phyloP scores from a whole-genome alignment of 2,329 filamentous ascomycete genomes.

The Nothopassalora personata region DNA sequence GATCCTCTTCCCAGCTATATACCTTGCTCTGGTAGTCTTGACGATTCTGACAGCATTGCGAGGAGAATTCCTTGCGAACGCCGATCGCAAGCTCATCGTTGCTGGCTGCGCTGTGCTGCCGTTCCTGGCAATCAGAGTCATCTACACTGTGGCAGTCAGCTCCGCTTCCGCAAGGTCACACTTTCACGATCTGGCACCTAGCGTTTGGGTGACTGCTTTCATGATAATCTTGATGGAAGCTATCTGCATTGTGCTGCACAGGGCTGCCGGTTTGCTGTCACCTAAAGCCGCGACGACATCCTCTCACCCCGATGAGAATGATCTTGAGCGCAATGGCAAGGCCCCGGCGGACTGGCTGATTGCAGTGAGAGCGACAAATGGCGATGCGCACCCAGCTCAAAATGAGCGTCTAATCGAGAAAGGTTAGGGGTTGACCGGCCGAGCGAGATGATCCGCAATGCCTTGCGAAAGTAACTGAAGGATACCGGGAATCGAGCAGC shows the following conservation, averaged over 20 bases:
- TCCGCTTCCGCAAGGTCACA: conserved; percentile 17
- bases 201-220: conserved; percentile 20
- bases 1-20: conserved; percentile 23
- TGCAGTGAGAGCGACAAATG: too few species aligned
- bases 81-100: conserved; percentile 19
- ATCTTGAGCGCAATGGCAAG: not conserved
- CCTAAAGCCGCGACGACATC: conserved; percentile 9
- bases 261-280: conserved; percentile 19
- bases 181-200: conserved; percentile 18
- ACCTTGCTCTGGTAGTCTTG: conserved; percentile 12
- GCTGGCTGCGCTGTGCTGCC: conserved; percentile 25
- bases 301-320: not conserved
- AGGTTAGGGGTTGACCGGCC: too few species aligned
- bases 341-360: too few species aligned
- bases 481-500: too few species aligned
- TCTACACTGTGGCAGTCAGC: conserved; percentile 27
- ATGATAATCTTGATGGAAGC: conserved; percentile 29
- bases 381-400: too few species aligned
- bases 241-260: conserved; percentile 19
- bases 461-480: too few species aligned
- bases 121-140: conserved; percentile 33
- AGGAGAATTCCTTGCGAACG: conserved; percentile 5
- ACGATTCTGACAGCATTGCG: conserved; percentile 11
- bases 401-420: too few species aligned
- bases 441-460: too few species aligned